Evolutionary conservation across 495 filamentous ascomycete species (phyloP).

Genomic region (Friedmanniomyces simplex): DNA sequence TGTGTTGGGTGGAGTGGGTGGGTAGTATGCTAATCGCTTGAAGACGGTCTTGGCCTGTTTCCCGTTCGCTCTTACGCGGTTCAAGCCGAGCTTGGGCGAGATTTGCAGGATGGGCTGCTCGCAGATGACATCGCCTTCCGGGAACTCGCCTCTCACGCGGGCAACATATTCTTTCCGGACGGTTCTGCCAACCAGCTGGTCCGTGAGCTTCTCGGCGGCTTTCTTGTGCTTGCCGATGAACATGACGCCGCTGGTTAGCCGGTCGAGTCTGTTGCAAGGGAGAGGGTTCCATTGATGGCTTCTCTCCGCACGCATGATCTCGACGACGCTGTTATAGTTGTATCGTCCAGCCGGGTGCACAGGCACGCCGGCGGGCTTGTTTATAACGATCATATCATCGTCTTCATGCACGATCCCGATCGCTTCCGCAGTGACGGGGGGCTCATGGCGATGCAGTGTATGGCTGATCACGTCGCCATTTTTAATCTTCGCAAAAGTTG

Average conservation of each 20-base stretch:
- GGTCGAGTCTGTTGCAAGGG: slow-evolving; percentile 87
- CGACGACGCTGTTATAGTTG: slow-evolving; percentile 84
- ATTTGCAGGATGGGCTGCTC: slow-evolving; percentile 90
- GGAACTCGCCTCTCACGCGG: slow-evolving; percentile 82
- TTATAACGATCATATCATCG: slow-evolving; percentile 83
- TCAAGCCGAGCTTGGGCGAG: slow-evolving; percentile 88
- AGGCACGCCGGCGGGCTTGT: slow-evolving; percentile 89
- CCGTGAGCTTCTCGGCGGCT: slow-evolving; percentile 64
- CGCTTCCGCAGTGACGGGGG: slow-evolving; percentile 69
- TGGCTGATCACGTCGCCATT: slow-evolving; percentile 85
- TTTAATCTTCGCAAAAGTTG: slow-evolving; percentile 49
- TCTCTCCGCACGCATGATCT: slow-evolving; percentile 80
- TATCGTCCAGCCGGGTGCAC: slow-evolving; percentile 94
- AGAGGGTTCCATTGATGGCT: slow-evolving; percentile 59
- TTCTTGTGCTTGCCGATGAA: slow-evolving; percentile 80
- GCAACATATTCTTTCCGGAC: slow-evolving; percentile 93
- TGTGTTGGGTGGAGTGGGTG: slow-evolving; percentile 27
- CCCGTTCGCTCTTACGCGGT: slow-evolving; percentile 83
- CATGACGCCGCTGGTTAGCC: slow-evolving; percentile 92
- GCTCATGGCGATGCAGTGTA: slow-evolving; percentile 91
- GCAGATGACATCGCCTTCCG: slow-evolving; percentile 64
- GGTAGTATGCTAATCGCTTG: slow-evolving; percentile 78
- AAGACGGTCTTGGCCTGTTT: slow-evolving; percentile 86
- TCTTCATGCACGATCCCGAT: slow-evolving; percentile 83
- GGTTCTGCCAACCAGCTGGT: slow-evolving; percentile 59